These are phyloP conservation scores for Colletotrichum sp. DNA, from an alignment of 2,329 filamentous ascomycete genomes.

Conservation along the genomic window DNA sequence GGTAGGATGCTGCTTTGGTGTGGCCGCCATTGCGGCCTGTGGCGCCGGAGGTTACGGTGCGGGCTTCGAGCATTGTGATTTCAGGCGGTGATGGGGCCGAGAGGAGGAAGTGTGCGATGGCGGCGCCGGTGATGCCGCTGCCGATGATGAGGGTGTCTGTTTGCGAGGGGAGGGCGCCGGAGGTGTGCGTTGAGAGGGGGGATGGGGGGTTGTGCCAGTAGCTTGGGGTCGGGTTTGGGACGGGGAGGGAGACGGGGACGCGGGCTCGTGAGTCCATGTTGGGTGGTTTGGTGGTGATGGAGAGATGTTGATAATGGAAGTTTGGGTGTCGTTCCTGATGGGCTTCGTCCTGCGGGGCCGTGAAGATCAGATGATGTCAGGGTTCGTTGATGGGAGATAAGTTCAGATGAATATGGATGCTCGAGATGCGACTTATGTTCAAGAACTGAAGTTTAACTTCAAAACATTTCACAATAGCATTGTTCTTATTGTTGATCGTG, in stretches of 20 bases:
- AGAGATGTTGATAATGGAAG: background rate
- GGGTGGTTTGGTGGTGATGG: background rate
- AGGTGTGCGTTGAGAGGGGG: constrained; percentile 28
- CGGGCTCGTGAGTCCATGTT: constrained; percentile 10
- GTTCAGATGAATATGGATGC: background rate
- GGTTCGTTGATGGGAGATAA: background rate
- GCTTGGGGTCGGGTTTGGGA: constrained; percentile 44
- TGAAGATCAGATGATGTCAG: background rate
- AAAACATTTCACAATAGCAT: background rate
- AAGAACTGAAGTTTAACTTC: background rate
- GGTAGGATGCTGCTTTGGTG: constrained; percentile 52
- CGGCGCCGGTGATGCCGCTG: constrained; percentile 58
- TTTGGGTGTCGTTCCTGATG: background rate
- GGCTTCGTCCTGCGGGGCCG: background rate
- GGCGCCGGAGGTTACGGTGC: constrained; percentile 54
- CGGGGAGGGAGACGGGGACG: constrained; percentile 33
- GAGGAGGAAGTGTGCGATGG: constrained; percentile 36
- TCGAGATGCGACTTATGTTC: background rate
- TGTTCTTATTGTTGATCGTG: background rate
- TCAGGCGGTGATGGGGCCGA: background rate
- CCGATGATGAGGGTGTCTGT: constrained; percentile 59
- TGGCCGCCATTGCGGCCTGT: constrained; percentile 61
- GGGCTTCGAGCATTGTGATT: constrained; percentile 55
- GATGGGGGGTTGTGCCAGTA: constrained; percentile 52
- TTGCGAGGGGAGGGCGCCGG: constrained; percentile 33